Percentiles rank a stretch among this genome's conserved stretches.
Conservation (phyloP, 371 early-diverging fungal species). For the Mortierella sp. region DNA sequence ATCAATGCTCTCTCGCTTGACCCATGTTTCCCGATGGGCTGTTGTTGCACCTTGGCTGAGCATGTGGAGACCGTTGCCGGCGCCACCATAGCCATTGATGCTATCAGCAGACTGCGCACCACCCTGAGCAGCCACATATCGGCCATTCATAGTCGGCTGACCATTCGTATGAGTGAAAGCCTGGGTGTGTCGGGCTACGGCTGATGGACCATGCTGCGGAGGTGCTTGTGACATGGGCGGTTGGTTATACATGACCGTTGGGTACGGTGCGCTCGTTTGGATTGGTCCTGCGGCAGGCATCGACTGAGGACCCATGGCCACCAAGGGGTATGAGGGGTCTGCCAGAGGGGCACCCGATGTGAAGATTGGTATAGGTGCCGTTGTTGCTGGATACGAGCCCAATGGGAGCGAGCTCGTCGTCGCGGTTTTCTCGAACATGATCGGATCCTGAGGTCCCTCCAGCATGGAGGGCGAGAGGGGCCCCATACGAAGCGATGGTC, state of each 20-base stretch:
- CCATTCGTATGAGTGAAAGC: slow-evolving; percentile 1
- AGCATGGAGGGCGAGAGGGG: slow-evolving; percentile 83
- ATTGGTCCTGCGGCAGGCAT: too few relatives aligned
- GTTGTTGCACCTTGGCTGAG: slow-evolving; percentile 43
- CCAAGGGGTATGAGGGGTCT: too few relatives aligned
- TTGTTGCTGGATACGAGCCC: slow-evolving; percentile 25
- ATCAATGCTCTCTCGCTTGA: slow-evolving; percentile 32
- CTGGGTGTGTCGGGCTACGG: slow-evolving; percentile 11
- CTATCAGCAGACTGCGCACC: slow-evolving; percentile 17
- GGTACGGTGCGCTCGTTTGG: too few relatives aligned
- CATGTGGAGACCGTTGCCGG: too few relatives aligned
- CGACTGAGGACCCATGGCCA: too few relatives aligned
- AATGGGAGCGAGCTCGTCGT: slow-evolving; percentile 23
- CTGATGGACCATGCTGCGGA: slow-evolving; percentile 5
- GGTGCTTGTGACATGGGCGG: slow-evolving; percentile 8
- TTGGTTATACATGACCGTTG: too few relatives aligned
- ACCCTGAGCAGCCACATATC: slow-evolving; percentile 24
- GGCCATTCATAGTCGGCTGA: slow-evolving; percentile 17
- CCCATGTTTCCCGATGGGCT: slow-evolving; percentile 35
- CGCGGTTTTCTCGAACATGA: slow-evolving; percentile 30
- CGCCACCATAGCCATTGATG: slow-evolving; percentile 27
- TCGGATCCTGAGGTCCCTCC: slow-evolving; percentile 70
- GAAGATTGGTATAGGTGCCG: slow-evolving; percentile 28
- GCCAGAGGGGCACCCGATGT: slow-evolving; percentile 26
- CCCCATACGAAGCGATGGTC: slow-evolving; percentile 72